Evolutionary conservation across 2,329 filamentous ascomycete species (phyloP).

Genomic region (Talaromyces albobiverticillius): DNA sequence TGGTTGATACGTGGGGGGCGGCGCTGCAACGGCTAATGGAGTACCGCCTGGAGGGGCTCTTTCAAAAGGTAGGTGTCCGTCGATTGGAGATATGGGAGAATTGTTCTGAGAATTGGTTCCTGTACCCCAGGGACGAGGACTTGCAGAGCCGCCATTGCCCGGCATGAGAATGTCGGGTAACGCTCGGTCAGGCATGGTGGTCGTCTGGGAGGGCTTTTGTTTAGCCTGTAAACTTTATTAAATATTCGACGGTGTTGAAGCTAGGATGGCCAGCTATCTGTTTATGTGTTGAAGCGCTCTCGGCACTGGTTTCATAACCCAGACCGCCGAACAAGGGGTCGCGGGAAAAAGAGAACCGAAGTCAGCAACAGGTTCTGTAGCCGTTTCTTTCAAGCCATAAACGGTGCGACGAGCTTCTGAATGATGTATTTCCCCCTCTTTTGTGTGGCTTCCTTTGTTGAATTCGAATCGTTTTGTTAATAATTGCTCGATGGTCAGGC

Average conservation of each 20-base stretch:
- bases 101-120: constrained; percentile 34
- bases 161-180: constrained; percentile 42
- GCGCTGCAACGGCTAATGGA: constrained; percentile 4
- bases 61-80: constrained; percentile 33
- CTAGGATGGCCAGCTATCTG: not conserved
- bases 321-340: constrained; percentile 15
- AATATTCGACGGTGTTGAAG: not conserved
- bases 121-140: constrained; percentile 32
- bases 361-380: constrained; percentile 2
- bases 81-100: constrained; percentile 40
- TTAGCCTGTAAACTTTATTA: not conserved
- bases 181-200: constrained; percentile 42
- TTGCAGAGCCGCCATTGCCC: constrained; percentile 35
- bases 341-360: constrained; percentile 9
- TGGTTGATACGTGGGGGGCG: constrained; percentile 16
- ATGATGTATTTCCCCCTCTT: not conserved
- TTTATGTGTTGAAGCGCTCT: constrained; percentile 5
- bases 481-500: constrained; percentile 3
- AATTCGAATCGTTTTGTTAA: not conserved
- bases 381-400: constrained; percentile 14
- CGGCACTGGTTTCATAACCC: constrained; percentile 9
- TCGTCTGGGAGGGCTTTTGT: not conserved
- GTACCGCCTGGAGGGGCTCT: constrained; percentile 6
- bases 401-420: not conserved
- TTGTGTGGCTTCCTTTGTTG: not conserved